Evolutionary conservation across 2,329 filamentous ascomycete species (phyloP), one percentile per base, ranked within the genome.

Genomic region (Ambrosiella cleistominuta): DNA sequence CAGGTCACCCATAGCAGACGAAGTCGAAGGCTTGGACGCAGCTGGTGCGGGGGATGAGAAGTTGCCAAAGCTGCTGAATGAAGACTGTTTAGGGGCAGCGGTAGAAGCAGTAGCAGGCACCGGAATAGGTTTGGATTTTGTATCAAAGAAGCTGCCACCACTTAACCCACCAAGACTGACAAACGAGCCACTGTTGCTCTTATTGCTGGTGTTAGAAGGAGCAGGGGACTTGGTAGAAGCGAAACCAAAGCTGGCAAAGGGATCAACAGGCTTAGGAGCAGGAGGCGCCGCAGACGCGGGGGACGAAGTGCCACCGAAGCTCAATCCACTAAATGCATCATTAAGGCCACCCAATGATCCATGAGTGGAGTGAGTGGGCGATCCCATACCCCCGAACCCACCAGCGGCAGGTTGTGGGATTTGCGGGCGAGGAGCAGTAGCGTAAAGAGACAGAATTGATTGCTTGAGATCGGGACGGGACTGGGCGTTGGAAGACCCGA

Each of bases 401-500:
- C 75, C 44, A 77, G 76, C 11, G 77, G 76, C 9, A 78, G 75
- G 40, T 74, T 85, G 82, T 37, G 76, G 72, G 49, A 71, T 69
- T 35, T 80, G 75, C n/a, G 87, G 82, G 66, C 88, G 86, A 1
- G 89, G 86, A 4, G 81, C 81, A 7, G 88, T 86, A 9, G 90
- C 88, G 68, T 98, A 98, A 13, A 98, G 78, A 7, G 93, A 98
- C 54, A 98, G 73, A 61, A 98, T 98, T 1, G 91, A 97, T 70
- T 96, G 91, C 71, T 98, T 98, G 61, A 98, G 74, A 67, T 98
- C 93, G 2, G 91, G 90, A 62, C 93, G 79, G 51, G 89, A 94
- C 64, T 86, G 83, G 11, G 78, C 77, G 15, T 74, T 74, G 2
- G 76, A 68, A 4, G 77, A 76, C 51, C 79, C 72, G 11, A 82